phyloP scores from a whole-genome alignment of 169 alveolate species.

The Eimeria acervulina region DNA sequence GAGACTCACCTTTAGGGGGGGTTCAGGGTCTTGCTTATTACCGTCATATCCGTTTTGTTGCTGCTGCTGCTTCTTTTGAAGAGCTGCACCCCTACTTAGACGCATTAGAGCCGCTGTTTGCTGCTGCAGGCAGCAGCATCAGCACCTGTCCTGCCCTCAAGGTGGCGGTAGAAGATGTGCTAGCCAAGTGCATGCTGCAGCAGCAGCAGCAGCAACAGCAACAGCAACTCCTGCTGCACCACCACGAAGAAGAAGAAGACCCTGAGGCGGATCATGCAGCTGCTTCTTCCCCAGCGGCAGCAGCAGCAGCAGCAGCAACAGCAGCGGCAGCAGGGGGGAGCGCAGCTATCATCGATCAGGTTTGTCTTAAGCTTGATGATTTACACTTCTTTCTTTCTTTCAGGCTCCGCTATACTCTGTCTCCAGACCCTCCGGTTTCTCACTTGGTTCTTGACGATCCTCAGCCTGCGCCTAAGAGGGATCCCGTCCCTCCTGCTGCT shows the following conservation, averaged over 20 bases:
- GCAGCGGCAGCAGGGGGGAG: slow-evolving; percentile 14
- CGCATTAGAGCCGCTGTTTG: neutral
- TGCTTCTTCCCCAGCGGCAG: neutral
- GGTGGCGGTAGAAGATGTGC: neutral
- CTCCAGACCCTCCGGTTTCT: slow-evolving; percentile 32
- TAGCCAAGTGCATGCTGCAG: neutral
- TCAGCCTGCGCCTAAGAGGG: neutral
- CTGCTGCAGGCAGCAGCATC: neutral
- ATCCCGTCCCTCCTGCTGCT: neutral
- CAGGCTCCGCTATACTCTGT: neutral
- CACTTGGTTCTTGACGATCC: neutral
- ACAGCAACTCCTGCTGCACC: neutral
- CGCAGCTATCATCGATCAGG: neutral
- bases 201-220: slow-evolving; percentile 1
- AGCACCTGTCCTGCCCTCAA: neutral
- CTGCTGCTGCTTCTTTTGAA: slow-evolving; percentile 4
- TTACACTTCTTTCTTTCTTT: neutral
- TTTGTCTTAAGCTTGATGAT: neutral
- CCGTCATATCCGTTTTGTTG: neutral
- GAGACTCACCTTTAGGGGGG: neutral
- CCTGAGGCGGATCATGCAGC: neutral
- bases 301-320: neutral
- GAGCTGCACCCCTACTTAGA: neutral
- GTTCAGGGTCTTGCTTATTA: neutral
- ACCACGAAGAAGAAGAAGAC: neutral